Evolutionary conservation across 2,329 filamentous ascomycete species (phyloP), one percentile per base, ranked within the genome.

Genomic region (Drechslerella stenobrocha): DNA sequence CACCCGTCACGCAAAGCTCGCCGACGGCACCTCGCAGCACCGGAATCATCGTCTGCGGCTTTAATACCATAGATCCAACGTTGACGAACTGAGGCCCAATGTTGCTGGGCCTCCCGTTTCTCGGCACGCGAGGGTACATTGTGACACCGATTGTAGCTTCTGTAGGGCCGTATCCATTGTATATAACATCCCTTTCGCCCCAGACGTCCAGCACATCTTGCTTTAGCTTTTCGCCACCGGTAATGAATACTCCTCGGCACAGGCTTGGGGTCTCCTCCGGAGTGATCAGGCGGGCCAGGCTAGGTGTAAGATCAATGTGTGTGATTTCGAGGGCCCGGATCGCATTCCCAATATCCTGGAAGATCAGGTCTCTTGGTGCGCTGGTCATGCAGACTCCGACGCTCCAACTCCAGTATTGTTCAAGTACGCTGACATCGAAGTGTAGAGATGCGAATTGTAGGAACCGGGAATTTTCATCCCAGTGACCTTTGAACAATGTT

Each of bases 341-440:
- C 0, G 86, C 84, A 1, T 82, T 82, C 0, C 87, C 81, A 13
- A 96, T 79, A 72, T 96, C 89, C 72, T 93, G 89, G 30, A 96
- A 85, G 0, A 96, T 86, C 1, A 96, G 74, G 74, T 96, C 90
- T 70, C 89, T 83, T 0, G 89, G 88, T 4, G 89, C 90, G 1
- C 88, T 86, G 1, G 92, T 87, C 0, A 96, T 82, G 2, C 87
- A 86, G 23, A 96, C 90, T 1, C 90, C 90, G 0, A 93, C 88
- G 24, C 87, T 90, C 91, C 91, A 96, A 61, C 87, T 93, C 90
- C 90, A 96, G 75, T 92, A 96, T 73, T 96, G 91, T 74, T 96
- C 91, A 0, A 96, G 80, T 0, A 96, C 88, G 1, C 89, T 93
- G 2, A 96, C 91, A 73, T 96, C 92, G 69, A 96, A 96, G 75